Evolutionary conservation across 352 stramenopile species (phyloP).

Genomic region (Phytophthora nicotianae): DNA sequence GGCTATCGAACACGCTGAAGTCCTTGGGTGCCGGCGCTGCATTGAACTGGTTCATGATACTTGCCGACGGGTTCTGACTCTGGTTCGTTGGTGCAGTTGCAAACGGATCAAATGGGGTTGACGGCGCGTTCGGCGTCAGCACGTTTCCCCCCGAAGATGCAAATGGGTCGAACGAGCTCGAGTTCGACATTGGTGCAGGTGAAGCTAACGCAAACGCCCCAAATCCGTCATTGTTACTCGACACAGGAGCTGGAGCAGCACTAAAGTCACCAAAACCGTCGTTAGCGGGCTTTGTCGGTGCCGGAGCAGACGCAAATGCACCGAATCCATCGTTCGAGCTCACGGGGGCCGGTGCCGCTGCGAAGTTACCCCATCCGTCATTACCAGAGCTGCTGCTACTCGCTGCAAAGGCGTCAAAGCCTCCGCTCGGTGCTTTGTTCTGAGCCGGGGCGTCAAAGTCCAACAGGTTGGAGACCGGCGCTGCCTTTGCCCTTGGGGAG

Average conservation of each 20-base stretch:
- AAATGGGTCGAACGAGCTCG: slow-evolving; percentile 39
- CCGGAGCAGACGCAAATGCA: slow-evolving; percentile 39
- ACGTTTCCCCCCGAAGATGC: slow-evolving; percentile 17
- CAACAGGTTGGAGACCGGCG: slow-evolving; percentile 50
- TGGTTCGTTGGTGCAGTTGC: slow-evolving; percentile 22
- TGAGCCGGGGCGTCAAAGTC: slow-evolving; percentile 54
- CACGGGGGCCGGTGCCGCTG: slow-evolving; percentile 21
- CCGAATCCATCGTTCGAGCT: slow-evolving; percentile 46
- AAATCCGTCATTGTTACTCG: slow-evolving; percentile 27
- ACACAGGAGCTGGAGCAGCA: slow-evolving; percentile 27
- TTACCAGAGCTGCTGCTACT: slow-evolving; percentile 14
- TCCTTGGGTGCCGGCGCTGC: slow-evolving; percentile 39
- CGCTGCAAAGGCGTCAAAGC: slow-evolving; percentile 52
- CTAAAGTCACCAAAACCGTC: slow-evolving; percentile 52
- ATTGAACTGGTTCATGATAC: slow-evolving; percentile 34
- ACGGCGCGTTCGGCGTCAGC: slow-evolving; percentile 14
- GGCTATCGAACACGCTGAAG: slow-evolving; percentile 69
- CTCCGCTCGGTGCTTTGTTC: slow-evolving; percentile 21
- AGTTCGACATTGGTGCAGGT: slow-evolving; percentile 28
- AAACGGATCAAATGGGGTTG: slow-evolving; percentile 43
- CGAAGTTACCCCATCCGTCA: slow-evolving; percentile 44
- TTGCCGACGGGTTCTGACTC: slow-evolving; percentile 20
- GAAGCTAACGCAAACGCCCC: slow-evolving; percentile 40
- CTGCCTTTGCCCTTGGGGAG: background rate
- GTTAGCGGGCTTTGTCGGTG: slow-evolving; percentile 15